A percentile compares a stretch with the other conserved stretches of the same genome.
Conservation (phyloP, 257 asterid species). For the Solanum etuberosum region DNA sequence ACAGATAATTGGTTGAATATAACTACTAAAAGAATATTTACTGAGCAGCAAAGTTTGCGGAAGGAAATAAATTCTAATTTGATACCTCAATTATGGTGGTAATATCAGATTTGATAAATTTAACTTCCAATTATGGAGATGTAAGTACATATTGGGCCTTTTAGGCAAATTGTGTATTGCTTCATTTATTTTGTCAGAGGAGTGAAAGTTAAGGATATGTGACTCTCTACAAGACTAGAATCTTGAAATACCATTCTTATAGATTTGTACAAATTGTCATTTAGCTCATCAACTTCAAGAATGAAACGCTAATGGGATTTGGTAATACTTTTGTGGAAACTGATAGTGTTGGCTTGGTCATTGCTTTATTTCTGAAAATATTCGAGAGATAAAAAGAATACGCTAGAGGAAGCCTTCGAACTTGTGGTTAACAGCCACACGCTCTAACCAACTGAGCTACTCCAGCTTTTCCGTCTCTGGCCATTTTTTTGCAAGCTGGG, state of each 20-base stretch:
- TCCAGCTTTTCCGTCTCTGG: not conserved
- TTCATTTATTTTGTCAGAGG: not conserved
- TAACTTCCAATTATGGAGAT: not conserved
- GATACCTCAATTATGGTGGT: not conserved
- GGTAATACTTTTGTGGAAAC: not conserved
- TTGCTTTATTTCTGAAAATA: not conserved
- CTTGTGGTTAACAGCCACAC: conserved; percentile 28
- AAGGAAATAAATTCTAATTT: not conserved
- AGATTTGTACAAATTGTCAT: not conserved
- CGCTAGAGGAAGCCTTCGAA: conserved; percentile 15
- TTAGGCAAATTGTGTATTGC: not conserved
- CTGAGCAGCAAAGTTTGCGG: not conserved
- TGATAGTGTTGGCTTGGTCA: not conserved
- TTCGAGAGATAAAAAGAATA: too few relatives aligned
- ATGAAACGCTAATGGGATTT: not conserved
- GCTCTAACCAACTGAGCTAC: conserved; percentile 27
- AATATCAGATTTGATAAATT: not conserved
- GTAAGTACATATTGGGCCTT: not conserved
- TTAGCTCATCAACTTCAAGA: not conserved
- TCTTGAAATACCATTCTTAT: not conserved
- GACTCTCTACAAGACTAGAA: not conserved
- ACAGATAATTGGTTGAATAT: not conserved
- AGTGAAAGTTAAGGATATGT: not conserved
- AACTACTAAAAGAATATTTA: not conserved
- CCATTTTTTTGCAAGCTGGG: not conserved